A percentile compares a stretch with the other conserved stretches of the same genome.
Conservation (phyloP, 2,329 filamentous ascomycete genomes). For the Pleurostoma richardsiae region DNA sequence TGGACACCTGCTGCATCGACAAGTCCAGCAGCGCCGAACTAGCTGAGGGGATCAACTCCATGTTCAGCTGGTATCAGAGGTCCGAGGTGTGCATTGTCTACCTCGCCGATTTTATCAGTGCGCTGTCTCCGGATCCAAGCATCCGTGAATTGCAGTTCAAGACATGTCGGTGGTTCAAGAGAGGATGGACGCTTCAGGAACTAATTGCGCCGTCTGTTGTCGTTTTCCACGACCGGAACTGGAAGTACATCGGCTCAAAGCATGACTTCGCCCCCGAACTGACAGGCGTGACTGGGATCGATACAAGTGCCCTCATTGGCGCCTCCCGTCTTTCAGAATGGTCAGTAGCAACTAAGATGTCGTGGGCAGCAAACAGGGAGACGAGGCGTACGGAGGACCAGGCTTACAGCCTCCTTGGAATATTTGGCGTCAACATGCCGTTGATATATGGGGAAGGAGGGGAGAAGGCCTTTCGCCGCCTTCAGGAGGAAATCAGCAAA, state of each 20-base stretch:
- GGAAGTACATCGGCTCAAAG: slow-evolving; percentile 4
- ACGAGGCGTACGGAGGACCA: slow-evolving; percentile 23
- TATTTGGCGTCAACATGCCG: slow-evolving; percentile 28
- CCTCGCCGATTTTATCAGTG: no score
- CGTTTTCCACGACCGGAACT: slow-evolving; percentile 10
- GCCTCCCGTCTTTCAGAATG: no score
- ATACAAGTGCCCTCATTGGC: no score
- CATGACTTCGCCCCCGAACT: background rate
- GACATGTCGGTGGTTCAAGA: slow-evolving; percentile 1
- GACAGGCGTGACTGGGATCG: no score
- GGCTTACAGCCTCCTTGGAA: slow-evolving; percentile 27
- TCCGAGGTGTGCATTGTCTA: no score
- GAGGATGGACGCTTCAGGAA: slow-evolving; percentile 7
- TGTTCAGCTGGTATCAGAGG: no score
- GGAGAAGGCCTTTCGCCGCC: slow-evolving; percentile 22
- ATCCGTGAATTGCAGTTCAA: no score
- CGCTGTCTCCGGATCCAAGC: no score
- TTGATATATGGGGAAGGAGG: slow-evolving; percentile 27
- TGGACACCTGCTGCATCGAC: no score
- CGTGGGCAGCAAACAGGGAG: slow-evolving; percentile 24
- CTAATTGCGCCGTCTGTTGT: slow-evolving; percentile 9
- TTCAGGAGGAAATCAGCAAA: slow-evolving; percentile 21
- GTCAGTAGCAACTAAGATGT: slow-evolving; percentile 21
- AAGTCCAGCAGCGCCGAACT: no score
- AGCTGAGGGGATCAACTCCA: no score